These are phyloP conservation scores for Sporothrix pseudoabietina DNA, from an alignment of 2,329 filamentous ascomycete genomes.

Conservation along the genomic window DNA sequence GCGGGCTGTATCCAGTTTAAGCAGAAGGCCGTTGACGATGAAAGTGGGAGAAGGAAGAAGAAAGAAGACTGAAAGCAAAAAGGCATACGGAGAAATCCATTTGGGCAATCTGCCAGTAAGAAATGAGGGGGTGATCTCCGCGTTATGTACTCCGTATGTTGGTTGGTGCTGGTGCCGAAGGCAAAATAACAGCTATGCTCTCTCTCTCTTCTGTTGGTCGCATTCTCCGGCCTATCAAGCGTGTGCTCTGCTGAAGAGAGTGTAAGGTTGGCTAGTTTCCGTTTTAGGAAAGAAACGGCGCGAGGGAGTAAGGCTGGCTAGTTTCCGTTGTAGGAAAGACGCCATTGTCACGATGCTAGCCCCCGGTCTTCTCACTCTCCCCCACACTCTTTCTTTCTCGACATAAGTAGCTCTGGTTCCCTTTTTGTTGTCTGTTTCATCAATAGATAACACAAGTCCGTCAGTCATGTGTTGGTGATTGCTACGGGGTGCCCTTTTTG, in stretches of 20 bases:
- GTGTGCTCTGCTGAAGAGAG: not conserved
- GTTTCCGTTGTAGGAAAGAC: not conserved
- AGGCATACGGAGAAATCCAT: not conserved
- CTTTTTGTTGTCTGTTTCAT: not conserved
- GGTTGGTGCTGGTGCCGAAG: not conserved
- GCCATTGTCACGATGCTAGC: not conserved
- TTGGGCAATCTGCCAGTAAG: not conserved
- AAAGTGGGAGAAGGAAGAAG: not conserved
- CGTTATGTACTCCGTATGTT: not conserved
- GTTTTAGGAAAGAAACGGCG: not conserved
- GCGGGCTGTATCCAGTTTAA: not conserved
- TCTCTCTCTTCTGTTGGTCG: not conserved
- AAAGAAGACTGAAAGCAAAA: not conserved
- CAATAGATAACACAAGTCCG: not conserved
- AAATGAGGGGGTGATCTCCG: not conserved
- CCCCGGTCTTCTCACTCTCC: not conserved
- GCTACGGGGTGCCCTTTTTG: not conserved
- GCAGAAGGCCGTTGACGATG: not conserved
- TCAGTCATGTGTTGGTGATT: not conserved
- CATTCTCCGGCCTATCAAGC: not conserved
- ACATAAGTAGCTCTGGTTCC: not conserved
- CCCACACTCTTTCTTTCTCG: not conserved
- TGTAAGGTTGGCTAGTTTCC: not conserved
- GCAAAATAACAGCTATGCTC: not conserved
- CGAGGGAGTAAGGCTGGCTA: slow-evolving; percentile 8